Percentiles rank a stretch among this genome's conserved stretches.
Conservation (phyloP, 208 protist species). For the Jaenimonas drosophilae region DNA sequence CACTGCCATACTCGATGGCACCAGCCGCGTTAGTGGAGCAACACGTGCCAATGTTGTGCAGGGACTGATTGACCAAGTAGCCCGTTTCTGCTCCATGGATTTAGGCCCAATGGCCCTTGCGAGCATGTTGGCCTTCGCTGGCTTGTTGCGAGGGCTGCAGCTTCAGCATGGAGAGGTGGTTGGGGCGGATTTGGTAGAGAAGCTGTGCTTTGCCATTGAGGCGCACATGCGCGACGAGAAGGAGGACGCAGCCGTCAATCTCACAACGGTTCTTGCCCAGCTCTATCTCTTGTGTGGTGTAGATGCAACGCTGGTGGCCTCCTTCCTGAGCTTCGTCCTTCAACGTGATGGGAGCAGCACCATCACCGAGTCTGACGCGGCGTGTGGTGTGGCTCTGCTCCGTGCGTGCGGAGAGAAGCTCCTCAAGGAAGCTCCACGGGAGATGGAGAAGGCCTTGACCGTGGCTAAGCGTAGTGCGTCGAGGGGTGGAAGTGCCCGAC, state of each 20-base stretch:
- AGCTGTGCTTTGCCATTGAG: slow-evolving; percentile 28
- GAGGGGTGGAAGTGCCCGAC: slow-evolving; percentile 22
- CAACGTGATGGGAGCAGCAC: slow-evolving; percentile 2
- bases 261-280: slow-evolving; percentile 56
- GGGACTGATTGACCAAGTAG: slow-evolving; percentile 37
- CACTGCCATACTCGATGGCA: background rate
- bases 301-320: slow-evolving; percentile 43
- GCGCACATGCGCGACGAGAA: slow-evolving; percentile 23
- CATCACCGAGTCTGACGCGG: slow-evolving; percentile 11
- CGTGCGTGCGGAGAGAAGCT: slow-evolving; percentile 74
- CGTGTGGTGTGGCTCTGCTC: slow-evolving; percentile 51
- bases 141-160: slow-evolving; percentile 64
- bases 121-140: slow-evolving; percentile 59
- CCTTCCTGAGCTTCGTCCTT: slow-evolving; percentile 37
- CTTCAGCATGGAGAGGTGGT: slow-evolving; percentile 58
- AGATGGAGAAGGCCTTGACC: slow-evolving; percentile 45
- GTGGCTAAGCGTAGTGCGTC: background rate
- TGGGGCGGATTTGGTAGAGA: slow-evolving; percentile 58
- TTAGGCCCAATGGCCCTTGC: slow-evolving; percentile 39
- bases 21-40: background rate
- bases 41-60: slow-evolving; percentile 36
- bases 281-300: slow-evolving; percentile 66
- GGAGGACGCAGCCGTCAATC: slow-evolving; percentile 42
- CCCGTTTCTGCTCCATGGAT: slow-evolving; percentile 43
- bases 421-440: slow-evolving; percentile 51